Evolutionary conservation across 768 basidiomycete genomes (phyloP).

Genomic region (Termitomyces sp.): DNA sequence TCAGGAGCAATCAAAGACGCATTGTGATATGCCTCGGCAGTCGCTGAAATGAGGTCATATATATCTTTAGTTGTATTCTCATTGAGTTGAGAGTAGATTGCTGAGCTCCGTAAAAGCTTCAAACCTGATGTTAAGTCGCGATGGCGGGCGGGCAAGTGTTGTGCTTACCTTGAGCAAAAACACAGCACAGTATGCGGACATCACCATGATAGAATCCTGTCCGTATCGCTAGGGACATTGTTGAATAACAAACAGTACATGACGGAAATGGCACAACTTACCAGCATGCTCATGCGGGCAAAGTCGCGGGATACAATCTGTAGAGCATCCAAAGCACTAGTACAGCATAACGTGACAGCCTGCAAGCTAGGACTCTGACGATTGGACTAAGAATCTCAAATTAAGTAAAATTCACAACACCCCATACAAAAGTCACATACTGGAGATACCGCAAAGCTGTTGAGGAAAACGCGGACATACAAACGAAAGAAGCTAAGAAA

Average conservation of each 20-base stretch:
- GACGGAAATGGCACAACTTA: constrained; percentile 25
- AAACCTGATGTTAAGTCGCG: constrained; percentile 1
- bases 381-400: constrained; percentile 35
- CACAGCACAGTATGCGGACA: constrained; percentile 84
- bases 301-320: constrained; percentile 73
- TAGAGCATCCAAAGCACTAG: constrained; percentile 67
- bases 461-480: constrained; percentile 76
- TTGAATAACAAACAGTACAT: not conserved
- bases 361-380: constrained; percentile 57
- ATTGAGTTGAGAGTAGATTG: constrained; percentile 49
- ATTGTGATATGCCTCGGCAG: constrained; percentile 75
- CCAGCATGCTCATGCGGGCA: constrained; percentile 67
- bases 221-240: constrained; percentile 57
- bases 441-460: constrained; percentile 67
- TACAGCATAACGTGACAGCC: constrained; percentile 67
- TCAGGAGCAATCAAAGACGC: constrained; percentile 58
- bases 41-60: constrained; percentile 56
- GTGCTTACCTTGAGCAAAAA: constrained; percentile 64
- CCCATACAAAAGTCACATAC: constrained; percentile 29
- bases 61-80: constrained; percentile 63
- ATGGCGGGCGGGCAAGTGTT: not conserved
- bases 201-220: constrained; percentile 79
- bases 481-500: constrained; percentile 74
- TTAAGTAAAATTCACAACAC: not conserved
- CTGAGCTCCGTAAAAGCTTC: constrained; percentile 67